These are phyloP conservation scores for Dioscorea alata DNA, from an alignment of 106 monocot genomes.

Conservation along the genomic window DNA sequence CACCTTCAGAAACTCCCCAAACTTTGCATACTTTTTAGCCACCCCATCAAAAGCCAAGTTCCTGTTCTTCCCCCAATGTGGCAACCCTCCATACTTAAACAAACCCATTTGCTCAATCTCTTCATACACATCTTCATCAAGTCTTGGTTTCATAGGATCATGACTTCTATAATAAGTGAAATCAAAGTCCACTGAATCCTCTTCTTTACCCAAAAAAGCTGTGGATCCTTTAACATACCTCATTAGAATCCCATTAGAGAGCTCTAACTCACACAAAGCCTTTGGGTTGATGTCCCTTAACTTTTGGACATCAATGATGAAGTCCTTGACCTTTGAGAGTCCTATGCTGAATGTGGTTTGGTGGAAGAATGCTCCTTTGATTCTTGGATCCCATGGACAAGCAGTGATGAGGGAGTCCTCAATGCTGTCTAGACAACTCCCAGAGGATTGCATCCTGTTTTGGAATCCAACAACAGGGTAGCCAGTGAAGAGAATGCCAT, in stretches of 20 bases:
- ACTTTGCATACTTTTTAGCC: constrained; percentile 29
- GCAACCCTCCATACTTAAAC: constrained; percentile 62
- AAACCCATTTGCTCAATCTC: constrained; percentile 85
- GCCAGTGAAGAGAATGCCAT: constrained; percentile 35
- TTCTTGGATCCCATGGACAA: constrained; percentile 51
- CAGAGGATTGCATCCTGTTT: constrained; percentile 43
- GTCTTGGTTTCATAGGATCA: constrained; percentile 38
- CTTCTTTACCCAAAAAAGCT: constrained; percentile 39
- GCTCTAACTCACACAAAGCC: constrained; percentile 41
- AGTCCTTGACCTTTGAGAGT: constrained; percentile 31
- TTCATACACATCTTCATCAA: constrained; percentile 48
- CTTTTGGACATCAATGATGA: constrained; percentile 50
- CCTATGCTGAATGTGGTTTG: constrained; percentile 41
- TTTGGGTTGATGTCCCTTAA: constrained; percentile 25
- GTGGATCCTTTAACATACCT: constrained; percentile 42
- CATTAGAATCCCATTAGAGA: constrained; percentile 43
- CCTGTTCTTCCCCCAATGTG: constrained; percentile 82
- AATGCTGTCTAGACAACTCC: constrained; percentile 24
- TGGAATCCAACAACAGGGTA: constrained; percentile 52
- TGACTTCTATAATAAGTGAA: constrained; percentile 51
- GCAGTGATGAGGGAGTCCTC: constrained; percentile 42
- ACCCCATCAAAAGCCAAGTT: constrained; percentile 49
- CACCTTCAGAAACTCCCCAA: constrained; percentile 27
- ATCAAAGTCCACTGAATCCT: constrained; percentile 47
- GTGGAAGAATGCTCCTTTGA: constrained; percentile 22